Percentiles rank a stretch among this genome's conserved stretches.
These are phyloP conservation scores for Xanthoparmelia taractica DNA, from an alignment of 495 filamentous ascomycete species.

Conservation along the genomic window DNA sequence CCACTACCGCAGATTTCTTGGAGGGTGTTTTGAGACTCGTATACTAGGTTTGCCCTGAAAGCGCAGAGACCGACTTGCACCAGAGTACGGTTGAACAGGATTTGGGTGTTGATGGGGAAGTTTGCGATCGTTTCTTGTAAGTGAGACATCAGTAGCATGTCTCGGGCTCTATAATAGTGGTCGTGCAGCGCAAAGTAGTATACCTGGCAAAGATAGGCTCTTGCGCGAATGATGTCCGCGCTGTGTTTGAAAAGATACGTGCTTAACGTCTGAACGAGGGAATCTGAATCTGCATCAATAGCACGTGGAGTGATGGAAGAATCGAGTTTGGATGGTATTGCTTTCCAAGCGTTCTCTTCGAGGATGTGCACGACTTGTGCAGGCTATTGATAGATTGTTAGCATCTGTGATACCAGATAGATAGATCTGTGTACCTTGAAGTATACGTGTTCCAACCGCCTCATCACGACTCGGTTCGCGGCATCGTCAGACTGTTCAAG, in stretches of 20 bases:
- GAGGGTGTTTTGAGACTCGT: conserved; percentile 92
- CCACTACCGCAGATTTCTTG: conserved; percentile 97
- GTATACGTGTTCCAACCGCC: conserved; percentile 92
- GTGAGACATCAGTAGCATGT: conserved; percentile 99
- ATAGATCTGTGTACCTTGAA: conserved; percentile 64
- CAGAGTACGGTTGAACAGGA: conserved; percentile 95
- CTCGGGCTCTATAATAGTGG: conserved; percentile 91
- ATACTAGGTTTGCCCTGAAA: conserved; percentile 92
- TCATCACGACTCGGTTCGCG: conserved; percentile 84
- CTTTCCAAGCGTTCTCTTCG: conserved; percentile 87
- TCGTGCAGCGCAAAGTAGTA: conserved; percentile 97
- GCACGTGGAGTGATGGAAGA: conserved; percentile 72
- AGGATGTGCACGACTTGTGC: conserved; percentile 85
- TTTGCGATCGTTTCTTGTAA: conserved; percentile 89
- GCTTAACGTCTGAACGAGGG: conserved; percentile 80
- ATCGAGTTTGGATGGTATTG: conserved; percentile 61
- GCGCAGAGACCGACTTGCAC: conserved; percentile 98
- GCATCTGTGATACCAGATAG: conserved; percentile 5
- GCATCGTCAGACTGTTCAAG: conserved; percentile 71
- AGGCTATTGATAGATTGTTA: conserved; percentile 47
- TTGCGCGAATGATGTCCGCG: conserved; percentile 89
- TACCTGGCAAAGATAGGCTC: conserved; percentile 96
- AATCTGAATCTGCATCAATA: conserved; percentile 52
- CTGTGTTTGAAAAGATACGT: conserved; percentile 90
- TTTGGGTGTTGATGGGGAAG: conserved; percentile 94